A percentile compares a stretch with the other conserved stretches of the same genome.
Evolutionary conservation across 2,329 filamentous ascomycete genomes (phyloP).

Genomic region (Fusarium sp.): DNA sequence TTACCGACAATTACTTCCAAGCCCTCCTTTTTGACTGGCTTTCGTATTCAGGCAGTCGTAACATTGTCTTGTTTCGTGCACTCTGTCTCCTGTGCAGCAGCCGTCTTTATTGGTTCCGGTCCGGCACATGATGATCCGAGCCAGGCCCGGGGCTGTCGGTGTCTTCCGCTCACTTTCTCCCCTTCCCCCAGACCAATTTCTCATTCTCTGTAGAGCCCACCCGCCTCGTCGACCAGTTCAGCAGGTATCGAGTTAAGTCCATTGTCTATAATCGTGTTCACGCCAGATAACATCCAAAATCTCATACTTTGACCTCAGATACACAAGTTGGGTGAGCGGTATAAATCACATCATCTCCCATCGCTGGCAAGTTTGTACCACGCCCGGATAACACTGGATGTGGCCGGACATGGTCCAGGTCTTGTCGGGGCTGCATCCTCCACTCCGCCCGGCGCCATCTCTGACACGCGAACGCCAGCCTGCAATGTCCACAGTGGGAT

Average conservation of each 20-base stretch:
- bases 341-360: slow-evolving; percentile 19
- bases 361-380: slow-evolving; percentile 1
- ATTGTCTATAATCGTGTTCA: no score
- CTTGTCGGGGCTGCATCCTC: slow-evolving; percentile 31
- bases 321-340: slow-evolving; percentile 1
- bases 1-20: neutral
- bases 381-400: slow-evolving; percentile 13
- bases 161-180: slow-evolving; percentile 30
- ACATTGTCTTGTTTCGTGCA: slow-evolving; percentile 4
- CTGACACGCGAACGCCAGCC: slow-evolving; percentile 19
- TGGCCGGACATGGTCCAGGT: slow-evolving; percentile 40
- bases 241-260: no score
- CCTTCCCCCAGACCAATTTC: slow-evolving; percentile 15
- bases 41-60: neutral
- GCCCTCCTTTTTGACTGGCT: neutral
- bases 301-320: neutral
- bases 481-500: slow-evolving; percentile 13
- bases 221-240: no score
- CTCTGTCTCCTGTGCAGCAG: slow-evolving; percentile 6
- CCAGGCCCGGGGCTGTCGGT: slow-evolving; percentile 37
- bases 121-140: slow-evolving; percentile 38
- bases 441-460: slow-evolving; percentile 30
- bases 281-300: no score
- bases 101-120: slow-evolving; percentile 27
- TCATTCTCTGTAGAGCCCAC: slow-evolving; percentile 1